A percentile compares a stretch with the other conserved stretches of the same genome.
Evolutionary conservation across 2,329 filamentous ascomycete genomes (phyloP).

Genomic region (Aspergillus carbonarius): DNA sequence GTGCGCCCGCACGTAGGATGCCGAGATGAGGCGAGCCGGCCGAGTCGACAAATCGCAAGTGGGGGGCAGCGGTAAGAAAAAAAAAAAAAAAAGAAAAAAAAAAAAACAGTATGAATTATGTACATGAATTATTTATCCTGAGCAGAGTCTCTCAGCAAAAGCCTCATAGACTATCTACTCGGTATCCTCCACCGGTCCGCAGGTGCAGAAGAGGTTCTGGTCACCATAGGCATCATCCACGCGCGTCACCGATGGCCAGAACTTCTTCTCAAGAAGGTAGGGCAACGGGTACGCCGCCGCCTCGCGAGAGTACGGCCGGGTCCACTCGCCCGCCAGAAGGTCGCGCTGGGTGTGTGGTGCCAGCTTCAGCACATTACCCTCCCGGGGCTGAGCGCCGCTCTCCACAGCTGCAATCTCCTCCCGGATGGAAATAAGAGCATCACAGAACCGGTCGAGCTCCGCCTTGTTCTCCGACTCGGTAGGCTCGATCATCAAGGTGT

Average conservation of each 20-base stretch:
- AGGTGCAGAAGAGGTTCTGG: conserved; percentile 91
- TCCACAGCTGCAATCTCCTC: conserved; percentile 82
- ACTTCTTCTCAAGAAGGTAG: conserved; percentile 91
- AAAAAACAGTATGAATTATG: too few species aligned
- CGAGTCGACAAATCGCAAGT: too few species aligned
- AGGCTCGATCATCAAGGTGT: conserved; percentile 97
- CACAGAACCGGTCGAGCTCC: conserved; percentile 90
- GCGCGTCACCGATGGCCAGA: conserved; percentile 86
- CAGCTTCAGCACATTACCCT: conserved; percentile 84
- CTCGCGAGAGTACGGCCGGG: conserved; percentile 76
- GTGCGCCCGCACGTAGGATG: too few species aligned
- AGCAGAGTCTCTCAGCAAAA: too few species aligned
- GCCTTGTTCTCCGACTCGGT: conserved; percentile 91
- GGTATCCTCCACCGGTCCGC: conserved; percentile 71
- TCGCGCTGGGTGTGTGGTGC: conserved; percentile 83
- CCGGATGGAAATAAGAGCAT: conserved; percentile 83
- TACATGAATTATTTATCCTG: too few species aligned
- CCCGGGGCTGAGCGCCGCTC: conserved; percentile 70
- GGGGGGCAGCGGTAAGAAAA: too few species aligned
- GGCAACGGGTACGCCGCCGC: conserved; percentile 82
- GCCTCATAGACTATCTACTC: conserved; percentile 32
- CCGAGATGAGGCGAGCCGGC: too few species aligned
- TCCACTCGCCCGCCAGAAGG: conserved; percentile 73
- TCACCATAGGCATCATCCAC: conserved; percentile 90
- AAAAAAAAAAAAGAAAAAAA: too few species aligned